These are phyloP conservation scores for Bothriochloa decipiens DNA, from an alignment of 176 grass and related monocot genomes.

Conservation along the genomic window DNA sequence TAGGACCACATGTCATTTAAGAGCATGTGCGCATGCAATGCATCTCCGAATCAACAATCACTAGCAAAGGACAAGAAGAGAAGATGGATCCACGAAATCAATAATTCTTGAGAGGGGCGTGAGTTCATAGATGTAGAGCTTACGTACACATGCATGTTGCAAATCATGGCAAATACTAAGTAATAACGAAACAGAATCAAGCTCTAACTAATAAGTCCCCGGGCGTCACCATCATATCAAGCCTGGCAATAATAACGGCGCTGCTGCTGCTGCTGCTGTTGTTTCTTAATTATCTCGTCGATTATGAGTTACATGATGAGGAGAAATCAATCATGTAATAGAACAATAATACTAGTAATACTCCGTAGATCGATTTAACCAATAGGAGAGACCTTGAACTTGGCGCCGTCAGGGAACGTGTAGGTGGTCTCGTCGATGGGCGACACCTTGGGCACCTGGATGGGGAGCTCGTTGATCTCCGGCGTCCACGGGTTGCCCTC, in stretches of 20 bases:
- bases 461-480: constrained; percentile 60
- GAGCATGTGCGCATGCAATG: background rate
- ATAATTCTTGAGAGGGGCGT: too few relatives aligned
- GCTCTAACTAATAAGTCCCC: background rate
- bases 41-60: background rate
- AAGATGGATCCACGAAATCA: too few relatives aligned
- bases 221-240: background rate
- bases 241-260: background rate
- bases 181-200: background rate
- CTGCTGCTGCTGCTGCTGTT: background rate
- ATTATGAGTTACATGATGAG: background rate
- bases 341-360: too few relatives aligned
- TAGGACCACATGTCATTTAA: background rate
- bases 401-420: constrained; percentile 37
- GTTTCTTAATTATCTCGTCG: background rate
- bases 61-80: background rate
- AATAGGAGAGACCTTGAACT: background rate
- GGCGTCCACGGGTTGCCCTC: constrained; percentile 62
- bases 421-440: constrained; percentile 56
- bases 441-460: constrained; percentile 65
- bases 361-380: background rate
- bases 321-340: background rate
- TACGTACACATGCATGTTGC: background rate
- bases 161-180: background rate
- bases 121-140: background rate